Base-by-base conservation (phyloP, 495 filamentous ascomycete species). In the Xylaria curta region DNA sequence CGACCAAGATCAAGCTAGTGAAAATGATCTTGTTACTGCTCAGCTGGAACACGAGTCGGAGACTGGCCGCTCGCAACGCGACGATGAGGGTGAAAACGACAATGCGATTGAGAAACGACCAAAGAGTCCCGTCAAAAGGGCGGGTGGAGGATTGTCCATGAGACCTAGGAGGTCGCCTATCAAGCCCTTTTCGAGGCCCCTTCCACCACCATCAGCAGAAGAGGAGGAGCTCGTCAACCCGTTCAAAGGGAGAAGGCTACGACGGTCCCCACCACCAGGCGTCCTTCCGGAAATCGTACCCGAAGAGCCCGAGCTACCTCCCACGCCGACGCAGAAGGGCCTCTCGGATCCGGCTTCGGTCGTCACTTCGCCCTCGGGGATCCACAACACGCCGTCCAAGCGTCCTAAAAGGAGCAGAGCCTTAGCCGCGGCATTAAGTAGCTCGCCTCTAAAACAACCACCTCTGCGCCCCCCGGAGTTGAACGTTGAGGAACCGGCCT, bases 301-400 rank as follows among this genome's bases (percentile, higher is more conserved):
- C 0, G 79, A 82, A 21, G 91, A 94, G 73, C 91, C 90, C 10
- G 90, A 92, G 46, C 82, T 94, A 28, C 92, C 91, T 10, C 90
- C 90, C 12, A 93, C 91, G 4, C 91, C 91, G 24, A 89, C 88
- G 40, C 86, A 91, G 68, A 74, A 85, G 49, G 88, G 89, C 4
- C 80, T 91, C 66, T 87, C 79, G 17, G 86, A 89, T 73, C 85
- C 86, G 6, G 78, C 84, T 26, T 74, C 75, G 4, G 78, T 86
- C 36, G 85, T 81, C 69, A 86, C 84, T 0, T 86, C 87, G 26
- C 85, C 86, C 0, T 74, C 76, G 13, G 87, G 87, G 6, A 88
- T 89, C 54, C 85, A 88, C 73, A 84, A 85, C 63, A 86, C 84
- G 3, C 85, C 86, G 24, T 83, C 85, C 56, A 80, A 79, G 75